Conservation (phyloP, 495 filamentous ascomycete species). For the Geopyxis carbonaria region DNA sequence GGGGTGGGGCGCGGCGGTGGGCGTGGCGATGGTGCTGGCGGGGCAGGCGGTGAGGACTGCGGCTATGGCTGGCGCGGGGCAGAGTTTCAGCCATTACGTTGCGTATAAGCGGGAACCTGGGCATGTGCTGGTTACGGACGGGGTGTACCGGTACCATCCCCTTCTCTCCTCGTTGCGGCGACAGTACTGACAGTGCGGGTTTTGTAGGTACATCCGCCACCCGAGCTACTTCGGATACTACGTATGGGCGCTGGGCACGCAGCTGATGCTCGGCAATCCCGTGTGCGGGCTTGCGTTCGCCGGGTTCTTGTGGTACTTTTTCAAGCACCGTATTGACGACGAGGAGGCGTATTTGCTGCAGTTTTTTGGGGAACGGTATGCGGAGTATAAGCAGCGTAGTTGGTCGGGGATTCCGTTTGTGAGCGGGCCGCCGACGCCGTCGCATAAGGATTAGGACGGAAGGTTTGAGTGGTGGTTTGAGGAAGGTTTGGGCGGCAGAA, state of each 20-base stretch:
- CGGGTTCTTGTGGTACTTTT: slow-evolving; percentile 69
- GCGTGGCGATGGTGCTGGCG: slow-evolving; percentile 43
- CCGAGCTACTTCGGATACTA: slow-evolving; percentile 96
- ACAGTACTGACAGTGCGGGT: slow-evolving; percentile 27
- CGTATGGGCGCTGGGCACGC: slow-evolving; percentile 92
- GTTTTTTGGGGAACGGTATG: slow-evolving; percentile 79
- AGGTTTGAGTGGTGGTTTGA: too few species aligned
- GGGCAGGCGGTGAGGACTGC: slow-evolving; percentile 58
- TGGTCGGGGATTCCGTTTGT: slow-evolving; percentile 67
- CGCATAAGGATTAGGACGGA: too few species aligned
- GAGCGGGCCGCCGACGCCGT: too few species aligned
- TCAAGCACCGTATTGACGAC: slow-evolving; percentile 51
- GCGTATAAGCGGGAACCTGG: slow-evolving; percentile 45
- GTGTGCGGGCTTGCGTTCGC: slow-evolving; percentile 60
- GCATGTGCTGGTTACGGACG: slow-evolving; percentile 64
- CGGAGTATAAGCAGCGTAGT: slow-evolving; percentile 47
- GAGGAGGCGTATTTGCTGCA: slow-evolving; percentile 61
- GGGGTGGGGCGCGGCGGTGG: slow-evolving; percentile 27
- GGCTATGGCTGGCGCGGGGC: slow-evolving; percentile 79
- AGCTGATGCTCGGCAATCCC: slow-evolving; percentile 72
- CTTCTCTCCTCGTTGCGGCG: not conserved
- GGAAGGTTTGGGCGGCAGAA: too few species aligned
- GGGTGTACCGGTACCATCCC: slow-evolving; percentile 33
- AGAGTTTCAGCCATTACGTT: slow-evolving; percentile 82
- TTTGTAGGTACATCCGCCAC: slow-evolving; percentile 48